A percentile compares a stretch with the other conserved stretches of the same genome.
Evolutionary conservation across 83 land plant species (phyloP).

Genomic region (Thuja plicata): DNA sequence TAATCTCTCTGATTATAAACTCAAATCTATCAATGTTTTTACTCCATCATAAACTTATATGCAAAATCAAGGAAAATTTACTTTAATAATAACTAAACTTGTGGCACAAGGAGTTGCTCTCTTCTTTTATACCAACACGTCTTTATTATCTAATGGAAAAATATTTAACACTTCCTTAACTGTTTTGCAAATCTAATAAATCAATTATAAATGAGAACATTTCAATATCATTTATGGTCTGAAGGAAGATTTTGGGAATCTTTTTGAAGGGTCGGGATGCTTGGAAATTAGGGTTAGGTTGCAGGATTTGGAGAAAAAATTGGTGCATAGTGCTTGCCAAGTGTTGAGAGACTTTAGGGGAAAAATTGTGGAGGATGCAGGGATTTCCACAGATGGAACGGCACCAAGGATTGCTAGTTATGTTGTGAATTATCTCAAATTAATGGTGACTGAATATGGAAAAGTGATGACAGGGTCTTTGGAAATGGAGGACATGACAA

Average conservation of each 20-base stretch:
- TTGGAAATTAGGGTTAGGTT: background rate
- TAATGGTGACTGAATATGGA: conserved; percentile 18
- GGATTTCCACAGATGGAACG: conserved; percentile 17
- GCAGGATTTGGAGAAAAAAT: conserved; percentile 8
- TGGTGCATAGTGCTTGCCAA: background rate
- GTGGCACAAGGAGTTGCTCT: too few species aligned
- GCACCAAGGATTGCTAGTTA: conserved; percentile 22
- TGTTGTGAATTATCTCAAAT: conserved; percentile 28
- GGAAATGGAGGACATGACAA: background rate
- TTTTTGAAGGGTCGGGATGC: conserved; percentile 15
- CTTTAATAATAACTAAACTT: too few species aligned
- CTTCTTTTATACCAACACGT: too few species aligned
- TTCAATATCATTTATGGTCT: background rate
- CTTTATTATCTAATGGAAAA: too few species aligned
- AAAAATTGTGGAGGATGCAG: conserved; percentile 6
- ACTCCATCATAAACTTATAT: too few species aligned
- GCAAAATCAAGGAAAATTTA: too few species aligned
- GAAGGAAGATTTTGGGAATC: background rate
- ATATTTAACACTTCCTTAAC: too few species aligned
- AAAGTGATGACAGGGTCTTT: conserved; percentile 9
- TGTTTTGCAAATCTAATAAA: too few species aligned
- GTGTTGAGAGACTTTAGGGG: background rate
- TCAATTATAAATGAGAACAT: too few species aligned
- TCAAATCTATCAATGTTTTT: too few species aligned
- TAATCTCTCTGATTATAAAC: too few species aligned